These are phyloP conservation scores for Diaporthe citri DNA, from an alignment of 2,329 filamentous ascomycete genomes.

Conservation along the genomic window DNA sequence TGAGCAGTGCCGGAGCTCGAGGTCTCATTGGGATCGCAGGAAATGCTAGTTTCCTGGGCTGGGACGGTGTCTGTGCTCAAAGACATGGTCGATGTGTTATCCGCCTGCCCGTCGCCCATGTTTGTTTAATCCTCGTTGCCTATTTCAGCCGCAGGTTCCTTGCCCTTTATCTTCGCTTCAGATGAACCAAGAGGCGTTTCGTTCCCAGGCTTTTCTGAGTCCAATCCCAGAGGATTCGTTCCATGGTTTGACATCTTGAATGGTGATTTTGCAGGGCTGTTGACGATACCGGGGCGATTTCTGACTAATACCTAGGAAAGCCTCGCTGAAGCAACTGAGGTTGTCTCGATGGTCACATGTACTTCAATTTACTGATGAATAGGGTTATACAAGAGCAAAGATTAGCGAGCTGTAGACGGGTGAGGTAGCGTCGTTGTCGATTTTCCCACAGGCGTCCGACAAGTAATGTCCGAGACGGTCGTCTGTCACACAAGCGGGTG, in stretches of 20 bases:
- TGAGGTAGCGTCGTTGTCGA: background rate
- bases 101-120: too few species aligned
- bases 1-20: background rate
- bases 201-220: background rate
- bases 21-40: too few species aligned
- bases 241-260: background rate
- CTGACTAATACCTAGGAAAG: background rate
- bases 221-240: too few species aligned
- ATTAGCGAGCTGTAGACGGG: background rate
- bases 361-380: accelerated
- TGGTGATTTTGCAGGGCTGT: background rate
- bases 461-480: background rate
- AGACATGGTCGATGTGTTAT: too few species aligned
- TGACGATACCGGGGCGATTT: background rate
- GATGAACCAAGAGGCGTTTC: background rate
- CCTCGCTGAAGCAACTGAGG: background rate
- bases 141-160: background rate
- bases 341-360: background rate
- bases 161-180: background rate
- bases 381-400: background rate
- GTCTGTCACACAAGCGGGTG: background rate
- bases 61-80: too few species aligned
- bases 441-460: background rate
- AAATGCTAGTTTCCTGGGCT: too few species aligned
- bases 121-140: too few species aligned